These are phyloP conservation scores for Boletus subparvulus DNA, from an alignment of 768 basidiomycete genomes.

Conservation along the genomic window DNA sequence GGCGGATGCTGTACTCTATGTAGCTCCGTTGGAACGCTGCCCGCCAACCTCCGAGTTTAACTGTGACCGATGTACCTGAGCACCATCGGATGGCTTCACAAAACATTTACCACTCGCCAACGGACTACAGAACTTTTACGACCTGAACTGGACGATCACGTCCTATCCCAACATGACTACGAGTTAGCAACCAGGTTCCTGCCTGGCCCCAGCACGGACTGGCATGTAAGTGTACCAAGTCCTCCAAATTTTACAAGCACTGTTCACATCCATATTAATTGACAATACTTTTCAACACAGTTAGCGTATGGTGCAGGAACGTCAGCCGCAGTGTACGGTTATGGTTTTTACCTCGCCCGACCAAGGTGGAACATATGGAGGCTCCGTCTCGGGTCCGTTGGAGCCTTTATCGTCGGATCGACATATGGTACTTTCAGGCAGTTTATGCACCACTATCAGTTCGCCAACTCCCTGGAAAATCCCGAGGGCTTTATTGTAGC, in stretches of 20 bases:
- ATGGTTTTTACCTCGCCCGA: slow-evolving; percentile 26
- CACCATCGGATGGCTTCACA: slow-evolving; percentile 38
- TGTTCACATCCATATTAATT: neutral
- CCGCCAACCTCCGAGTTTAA: neutral
- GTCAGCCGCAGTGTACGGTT: slow-evolving; percentile 26
- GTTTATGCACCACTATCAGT: slow-evolving; percentile 29
- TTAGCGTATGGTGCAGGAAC: slow-evolving; percentile 22
- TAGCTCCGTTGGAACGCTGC: neutral
- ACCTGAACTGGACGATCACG: slow-evolving; percentile 30
- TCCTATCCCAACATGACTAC: slow-evolving; percentile 48
- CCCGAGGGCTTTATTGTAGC: slow-evolving; percentile 31
- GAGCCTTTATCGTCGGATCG: slow-evolving; percentile 29
- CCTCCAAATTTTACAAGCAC: neutral
- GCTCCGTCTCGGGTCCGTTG: slow-evolving; percentile 22
- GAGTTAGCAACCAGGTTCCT: slow-evolving; percentile 54
- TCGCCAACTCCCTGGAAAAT: slow-evolving; percentile 32
- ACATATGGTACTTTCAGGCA: slow-evolving; percentile 36
- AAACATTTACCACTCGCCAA: slow-evolving; percentile 45
- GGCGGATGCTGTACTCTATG: neutral
- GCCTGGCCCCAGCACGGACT: slow-evolving; percentile 46
- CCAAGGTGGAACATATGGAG: slow-evolving; percentile 31
- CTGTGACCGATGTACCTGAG: slow-evolving; percentile 23
- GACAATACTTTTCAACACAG: slow-evolving; percentile 11
- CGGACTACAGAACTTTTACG: slow-evolving; percentile 30
- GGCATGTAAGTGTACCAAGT: slow-evolving; percentile 38